These are phyloP conservation scores for Penicillium sp. DNA, from an alignment of 2,329 filamentous ascomycete species.

Conservation along the genomic window DNA sequence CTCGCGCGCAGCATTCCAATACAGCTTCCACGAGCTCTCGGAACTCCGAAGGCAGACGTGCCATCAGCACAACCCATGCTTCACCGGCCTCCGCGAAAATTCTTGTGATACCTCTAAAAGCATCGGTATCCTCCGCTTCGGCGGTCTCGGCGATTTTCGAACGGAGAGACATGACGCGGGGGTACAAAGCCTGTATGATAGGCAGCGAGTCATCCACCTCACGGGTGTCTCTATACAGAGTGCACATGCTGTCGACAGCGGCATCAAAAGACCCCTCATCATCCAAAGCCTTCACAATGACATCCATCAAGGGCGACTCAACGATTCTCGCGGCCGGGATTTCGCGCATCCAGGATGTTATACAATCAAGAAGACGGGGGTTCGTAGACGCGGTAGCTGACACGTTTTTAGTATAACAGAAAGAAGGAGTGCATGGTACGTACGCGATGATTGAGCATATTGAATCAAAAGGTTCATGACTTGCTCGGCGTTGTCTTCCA, in stretches of 20 bases:
- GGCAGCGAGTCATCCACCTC: conserved; percentile 90
- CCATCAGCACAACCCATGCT: conserved; percentile 91
- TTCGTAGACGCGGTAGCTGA: conserved; percentile 75
- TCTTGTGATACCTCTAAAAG: conserved; percentile 85
- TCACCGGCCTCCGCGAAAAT: conserved; percentile 93
- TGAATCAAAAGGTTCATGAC: conserved; percentile 86
- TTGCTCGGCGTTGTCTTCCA: conserved; percentile 87
- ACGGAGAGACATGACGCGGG: conserved; percentile 74
- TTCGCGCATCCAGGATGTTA: conserved; percentile 95
- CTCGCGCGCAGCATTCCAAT: conserved; percentile 86
- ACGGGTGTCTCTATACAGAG: conserved; percentile 86
- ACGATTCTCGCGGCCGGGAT: conserved; percentile 84
- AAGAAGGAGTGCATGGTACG: conserved; percentile 18
- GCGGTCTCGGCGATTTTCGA: conserved; percentile 77
- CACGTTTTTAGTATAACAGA: conserved; percentile 20
- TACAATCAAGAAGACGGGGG: conserved; percentile 89
- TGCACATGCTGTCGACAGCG: conserved; percentile 89
- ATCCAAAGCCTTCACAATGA: conserved; percentile 78
- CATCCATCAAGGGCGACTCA: conserved; percentile 80
- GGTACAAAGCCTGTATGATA: conserved; percentile 81
- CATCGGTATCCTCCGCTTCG: conserved; percentile 81
- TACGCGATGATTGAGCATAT: conserved; percentile 91
- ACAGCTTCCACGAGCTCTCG: conserved; percentile 84
- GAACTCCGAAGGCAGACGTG: conserved; percentile 81
- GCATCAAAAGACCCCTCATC: conserved; percentile 80